Evolutionary conservation across 805 yeast species (phyloP).

Genomic region (Gaillardinia entomophila): DNA sequence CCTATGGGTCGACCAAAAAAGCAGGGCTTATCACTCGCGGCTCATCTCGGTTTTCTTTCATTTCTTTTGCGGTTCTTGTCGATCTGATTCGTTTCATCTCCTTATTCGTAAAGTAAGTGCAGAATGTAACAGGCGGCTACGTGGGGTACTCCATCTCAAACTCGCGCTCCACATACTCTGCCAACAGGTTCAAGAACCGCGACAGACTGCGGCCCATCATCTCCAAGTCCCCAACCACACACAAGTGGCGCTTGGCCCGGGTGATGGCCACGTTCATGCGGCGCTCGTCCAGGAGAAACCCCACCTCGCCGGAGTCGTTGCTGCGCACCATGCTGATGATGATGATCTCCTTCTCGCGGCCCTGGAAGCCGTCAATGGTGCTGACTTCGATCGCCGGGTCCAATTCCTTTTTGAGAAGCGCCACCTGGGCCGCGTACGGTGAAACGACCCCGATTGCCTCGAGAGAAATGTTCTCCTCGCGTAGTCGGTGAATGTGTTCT

Average conservation of each 20-base stretch:
- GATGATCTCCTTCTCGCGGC: conserved; percentile 87
- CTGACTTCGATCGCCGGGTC: conserved; percentile 57
- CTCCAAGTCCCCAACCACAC: conserved; percentile 84
- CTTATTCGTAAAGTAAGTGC: no score
- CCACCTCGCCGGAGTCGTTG: conserved; percentile 64
- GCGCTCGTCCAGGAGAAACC: conserved; percentile 73
- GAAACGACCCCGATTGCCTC: conserved; percentile 76
- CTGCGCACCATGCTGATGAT: conserved; percentile 78
- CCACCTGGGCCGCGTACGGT: conserved; percentile 87
- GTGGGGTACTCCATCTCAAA: conserved; percentile 67
- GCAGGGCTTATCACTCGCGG: no score
- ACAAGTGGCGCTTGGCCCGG: conserved; percentile 77
- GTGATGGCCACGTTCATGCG: conserved; percentile 93
- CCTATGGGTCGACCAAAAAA: no score
- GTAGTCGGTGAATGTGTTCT: conserved; percentile 49
- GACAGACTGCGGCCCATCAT: conserved; percentile 43
- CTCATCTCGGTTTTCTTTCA: no score
- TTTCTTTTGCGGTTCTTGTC: no score
- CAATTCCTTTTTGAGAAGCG: conserved; percentile 45
- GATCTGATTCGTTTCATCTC: no score
- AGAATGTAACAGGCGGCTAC: no score
- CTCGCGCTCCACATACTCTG: conserved; percentile 58
- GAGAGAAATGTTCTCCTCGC: conserved; percentile 47
- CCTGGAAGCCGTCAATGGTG: conserved; percentile 96
- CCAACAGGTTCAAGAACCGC: conserved; percentile 59